Evolutionary conservation across 139 green algal species (phyloP), one percentile per base, ranked within the genome.

Genomic region (Chlorella sorokiniana): DNA sequence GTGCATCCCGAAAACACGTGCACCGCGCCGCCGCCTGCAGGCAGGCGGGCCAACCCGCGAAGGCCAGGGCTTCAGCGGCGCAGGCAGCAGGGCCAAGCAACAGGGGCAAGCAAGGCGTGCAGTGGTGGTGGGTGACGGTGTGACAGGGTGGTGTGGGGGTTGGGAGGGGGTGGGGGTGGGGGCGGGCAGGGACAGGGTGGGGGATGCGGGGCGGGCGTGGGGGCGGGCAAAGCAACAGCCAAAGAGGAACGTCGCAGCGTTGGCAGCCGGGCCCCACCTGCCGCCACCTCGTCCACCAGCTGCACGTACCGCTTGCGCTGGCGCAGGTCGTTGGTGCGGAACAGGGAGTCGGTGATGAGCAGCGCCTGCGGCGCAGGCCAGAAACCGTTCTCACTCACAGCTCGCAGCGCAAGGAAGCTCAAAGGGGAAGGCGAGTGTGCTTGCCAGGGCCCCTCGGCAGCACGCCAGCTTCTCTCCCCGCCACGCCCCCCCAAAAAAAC

Each of bases 221-320:
- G n/a, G n/a, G n/a, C n/a, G n/a, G n/a, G n/a, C n/a, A n/a, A n/a
- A n/a, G n/a, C n/a, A n/a, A n/a, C n/a, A n/a, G n/a, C n/a, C n/a
- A n/a, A n/a, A n/a, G n/a, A n/a, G n/a, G n/a, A n/a, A n/a, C n/a
- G n/a, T n/a, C 48, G 48, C 16, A 11, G 11, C 48, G 16, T 16
- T 25, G 16, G 48, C 35, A 51, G 10, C 4, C 27, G 29, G 56
- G 23, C 5, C 71, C 33, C 54, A 79, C 73, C 73, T 79, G 73
- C 85, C 33, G 85, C 63, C 33, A 99, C 96, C 3, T 90, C 88
- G 38, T 98, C 95, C 73, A 98, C 94, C n/a, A 97, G 88, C n/a
- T 83, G 77, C 38, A 83, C 78, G 75, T 92, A 96, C 62, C 85
- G 86, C 40, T 84, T 85, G 23, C 94, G 88, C 83, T 91, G 91